A percentile compares a stretch with the other conserved stretches of the same genome.
These are phyloP conservation scores for Plicaturopsis crispa DNA, from an alignment of 768 basidiomycete species.

Conservation along the genomic window DNA sequence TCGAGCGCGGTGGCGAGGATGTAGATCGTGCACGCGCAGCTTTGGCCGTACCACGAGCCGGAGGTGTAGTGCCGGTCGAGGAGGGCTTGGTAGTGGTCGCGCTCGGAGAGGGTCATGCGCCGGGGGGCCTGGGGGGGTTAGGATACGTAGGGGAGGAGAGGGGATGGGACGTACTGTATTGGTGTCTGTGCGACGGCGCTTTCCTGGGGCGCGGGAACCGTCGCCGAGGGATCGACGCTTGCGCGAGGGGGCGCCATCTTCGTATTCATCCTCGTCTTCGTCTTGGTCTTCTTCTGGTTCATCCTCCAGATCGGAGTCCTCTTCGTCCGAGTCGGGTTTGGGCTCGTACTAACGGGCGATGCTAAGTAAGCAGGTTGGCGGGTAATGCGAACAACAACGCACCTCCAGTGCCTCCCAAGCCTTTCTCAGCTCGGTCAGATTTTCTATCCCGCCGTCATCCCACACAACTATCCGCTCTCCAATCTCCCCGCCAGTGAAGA, in stretches of 20 bases:
- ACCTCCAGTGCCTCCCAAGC: conserved; percentile 86
- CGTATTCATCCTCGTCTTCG: conserved; percentile 31
- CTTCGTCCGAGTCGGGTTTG: conserved; percentile 59
- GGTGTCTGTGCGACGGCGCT: conserved; percentile 51
- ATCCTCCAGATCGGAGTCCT: conserved; percentile 38
- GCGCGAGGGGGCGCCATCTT: conserved; percentile 31
- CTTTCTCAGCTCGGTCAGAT: conserved; percentile 60
- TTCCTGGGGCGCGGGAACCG: conserved; percentile 33
- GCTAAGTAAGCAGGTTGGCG: conserved; percentile 3
- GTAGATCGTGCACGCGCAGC: conserved; percentile 84
- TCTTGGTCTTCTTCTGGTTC: conserved; percentile 36
- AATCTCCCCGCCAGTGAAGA: conserved; percentile 67
- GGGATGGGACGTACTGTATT: conserved; percentile 27
- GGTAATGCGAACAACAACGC: conserved; percentile 15
- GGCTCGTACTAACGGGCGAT: conserved; percentile 85
- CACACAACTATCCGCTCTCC: conserved; percentile 78
- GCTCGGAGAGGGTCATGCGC: conserved; percentile 65
- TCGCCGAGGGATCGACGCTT: conserved; percentile 43
- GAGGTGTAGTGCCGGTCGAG: conserved; percentile 78
- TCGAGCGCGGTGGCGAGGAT: conserved; percentile 86
- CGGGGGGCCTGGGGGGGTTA: conserved; percentile 19
- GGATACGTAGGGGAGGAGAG: conserved; percentile 3
- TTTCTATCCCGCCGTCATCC: conserved; percentile 82
- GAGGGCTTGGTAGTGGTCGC: conserved; percentile 49
- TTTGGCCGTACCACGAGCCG: conserved; percentile 86